Conservation (phyloP, 441 rosid genomes). For the Populus trichocarpa region DNA sequence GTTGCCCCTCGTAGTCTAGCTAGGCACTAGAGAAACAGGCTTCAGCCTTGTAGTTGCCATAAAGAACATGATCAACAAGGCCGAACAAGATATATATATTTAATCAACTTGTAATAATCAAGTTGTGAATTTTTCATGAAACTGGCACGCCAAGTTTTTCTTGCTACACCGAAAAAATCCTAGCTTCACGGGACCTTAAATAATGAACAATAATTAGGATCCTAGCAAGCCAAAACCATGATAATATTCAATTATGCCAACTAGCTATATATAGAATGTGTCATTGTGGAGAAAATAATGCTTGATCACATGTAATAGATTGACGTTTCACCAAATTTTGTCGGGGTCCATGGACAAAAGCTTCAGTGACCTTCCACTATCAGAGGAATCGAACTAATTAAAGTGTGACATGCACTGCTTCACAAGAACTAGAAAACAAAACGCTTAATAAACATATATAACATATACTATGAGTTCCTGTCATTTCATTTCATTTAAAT, state of each 20-base stretch:
- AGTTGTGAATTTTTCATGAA: too few species aligned
- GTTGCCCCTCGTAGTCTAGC: too few species aligned
- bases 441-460: too few species aligned
- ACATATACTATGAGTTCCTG: too few species aligned
- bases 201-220: neutral
- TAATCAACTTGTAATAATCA: too few species aligned
- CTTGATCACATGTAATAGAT: neutral
- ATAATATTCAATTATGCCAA: neutral
- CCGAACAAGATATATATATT: too few species aligned
- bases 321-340: neutral
- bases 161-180: neutral
- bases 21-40: too few species aligned
- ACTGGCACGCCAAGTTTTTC: neutral
- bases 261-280: neutral
- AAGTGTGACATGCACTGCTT: neutral
- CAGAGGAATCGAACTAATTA: neutral
- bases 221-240: neutral
- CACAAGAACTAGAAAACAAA: neutral
- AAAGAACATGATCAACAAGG: too few species aligned
- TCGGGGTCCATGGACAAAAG: neutral
- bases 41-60: too few species aligned
- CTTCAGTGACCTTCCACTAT: neutral
- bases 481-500: too few species aligned
- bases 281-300: neutral
- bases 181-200: too few species aligned